A percentile compares a stretch with the other conserved stretches of the same genome.
These are phyloP conservation scores for Coemansia sp. DNA, from an alignment of 192 early-diverging fungal species.

Conservation along the genomic window DNA sequence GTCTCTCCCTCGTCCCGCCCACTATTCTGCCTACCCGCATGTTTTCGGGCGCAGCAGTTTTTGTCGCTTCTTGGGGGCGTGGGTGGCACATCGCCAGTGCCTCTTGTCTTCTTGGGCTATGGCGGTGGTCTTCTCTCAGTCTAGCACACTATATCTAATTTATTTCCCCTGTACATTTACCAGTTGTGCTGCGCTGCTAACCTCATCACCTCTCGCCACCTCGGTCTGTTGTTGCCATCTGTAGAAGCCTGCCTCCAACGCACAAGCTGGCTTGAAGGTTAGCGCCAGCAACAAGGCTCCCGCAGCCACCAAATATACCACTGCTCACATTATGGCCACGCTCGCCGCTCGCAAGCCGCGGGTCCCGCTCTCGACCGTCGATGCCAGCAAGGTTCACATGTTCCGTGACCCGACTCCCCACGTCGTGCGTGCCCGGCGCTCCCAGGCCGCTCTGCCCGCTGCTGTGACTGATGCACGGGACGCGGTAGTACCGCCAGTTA, in stretches of 20 bases:
- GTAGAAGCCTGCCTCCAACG: slow-evolving; percentile 14
- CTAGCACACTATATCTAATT: slow-evolving; percentile 1
- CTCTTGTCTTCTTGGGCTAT: neutral
- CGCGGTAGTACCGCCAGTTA: slow-evolving; percentile 1
- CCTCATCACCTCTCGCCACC: neutral
- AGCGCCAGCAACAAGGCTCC: slow-evolving; percentile 4
- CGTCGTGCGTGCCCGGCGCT: slow-evolving; percentile 8
- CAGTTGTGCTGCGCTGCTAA: slow-evolving; percentile 4
- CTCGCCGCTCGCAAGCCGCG: slow-evolving; percentile 33
- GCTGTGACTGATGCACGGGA: neutral
- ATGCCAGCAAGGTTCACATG: slow-evolving; percentile 21
- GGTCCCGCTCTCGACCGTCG: slow-evolving; percentile 31
- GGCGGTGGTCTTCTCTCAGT: neutral
- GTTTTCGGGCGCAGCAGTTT: neutral
- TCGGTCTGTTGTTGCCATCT: neutral
- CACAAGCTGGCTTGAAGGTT: slow-evolving; percentile 9
- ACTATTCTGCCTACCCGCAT: slow-evolving; percentile 7
- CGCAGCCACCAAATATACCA: slow-evolving; percentile 10
- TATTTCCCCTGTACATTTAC: slow-evolving; percentile 1
- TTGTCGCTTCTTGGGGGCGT: neutral
- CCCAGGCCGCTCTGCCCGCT: neutral
- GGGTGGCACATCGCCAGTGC: neutral
- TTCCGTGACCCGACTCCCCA: slow-evolving; percentile 33
- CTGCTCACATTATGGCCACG: slow-evolving; percentile 20
- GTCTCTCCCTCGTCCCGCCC: neutral